Evolutionary conservation across 1,284 basidiomycete species (phyloP), one percentile per base, ranked within the genome.

Genomic region (Malassezia pachydermatis): DNA sequence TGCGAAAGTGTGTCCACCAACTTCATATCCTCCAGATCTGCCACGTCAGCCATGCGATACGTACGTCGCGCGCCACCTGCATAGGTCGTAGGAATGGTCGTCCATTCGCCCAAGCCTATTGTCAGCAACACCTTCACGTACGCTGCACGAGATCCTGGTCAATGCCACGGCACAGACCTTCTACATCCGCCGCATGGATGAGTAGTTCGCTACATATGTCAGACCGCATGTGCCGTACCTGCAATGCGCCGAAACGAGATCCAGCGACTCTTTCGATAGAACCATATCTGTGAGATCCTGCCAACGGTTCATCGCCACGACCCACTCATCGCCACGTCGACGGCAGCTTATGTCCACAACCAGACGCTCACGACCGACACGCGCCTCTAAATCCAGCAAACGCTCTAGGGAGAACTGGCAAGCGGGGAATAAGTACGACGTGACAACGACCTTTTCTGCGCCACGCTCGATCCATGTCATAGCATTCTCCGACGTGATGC

Each of bases 271-370:
- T 79, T 82, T 76, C 52, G 79, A 84, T 16, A 99, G 86, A 65
- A 86, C 83, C 82, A 88, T 88, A 65, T 96, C 86, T 0, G 94
- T 96, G 45, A 95, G 79, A 49, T 86, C 84, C 72, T 95, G 90
- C 94, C 94, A 99, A 66, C 89, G 87, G 74, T 98, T 95, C 89
- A 94, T 96, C 0, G 94, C 90, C 6, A 99, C 86, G 29, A 89
- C 77, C 94, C 94, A 99, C 57, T 77, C 81, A 29, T 80, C 75
- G 11, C 76, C 83, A 64, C 80, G 76, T 60, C 80, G 79, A 17
- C 92, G 81, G 74, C 94, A 99, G 70, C 92, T 94, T 40, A 99
- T 84, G 68, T 99, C 94, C 10, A 98, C 84, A 1, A 98, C 90
- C 2, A 99, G 78, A 17, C 75, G 79, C n/a, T 92, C 85, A 73